Evolutionary conservation across 1,284 basidiomycete genomes (phyloP).

Genomic region (Sphaerobolus stellatus): DNA sequence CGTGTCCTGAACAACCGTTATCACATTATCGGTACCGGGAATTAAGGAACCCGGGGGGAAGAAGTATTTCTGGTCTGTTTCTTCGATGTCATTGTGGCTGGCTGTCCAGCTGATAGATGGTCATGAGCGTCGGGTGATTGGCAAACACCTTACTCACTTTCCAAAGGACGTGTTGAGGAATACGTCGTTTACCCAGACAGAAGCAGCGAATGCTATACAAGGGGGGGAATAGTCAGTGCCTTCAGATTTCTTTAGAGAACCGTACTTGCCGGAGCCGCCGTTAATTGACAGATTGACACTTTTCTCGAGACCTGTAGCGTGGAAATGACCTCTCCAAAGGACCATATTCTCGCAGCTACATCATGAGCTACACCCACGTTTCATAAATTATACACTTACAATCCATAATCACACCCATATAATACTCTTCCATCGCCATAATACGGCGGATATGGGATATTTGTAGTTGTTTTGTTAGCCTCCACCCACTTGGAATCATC

Average conservation of each 20-base stretch:
- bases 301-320: constrained; percentile 53
- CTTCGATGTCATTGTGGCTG: constrained; percentile 61
- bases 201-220: constrained; percentile 67
- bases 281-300: constrained; percentile 73
- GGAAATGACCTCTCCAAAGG: constrained; percentile 80
- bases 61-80: constrained; percentile 61
- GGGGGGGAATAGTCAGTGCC: not conserved
- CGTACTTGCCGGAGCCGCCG: constrained; percentile 65
- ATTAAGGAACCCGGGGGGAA: constrained; percentile 58
- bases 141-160: constrained; percentile 47
- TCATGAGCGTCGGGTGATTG: not conserved
- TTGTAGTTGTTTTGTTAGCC: constrained; percentile 69
- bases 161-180: constrained; percentile 73
- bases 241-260: no score
- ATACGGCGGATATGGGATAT: constrained; percentile 61
- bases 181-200: constrained; percentile 74
- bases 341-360: constrained; percentile 73
- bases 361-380: not conserved
- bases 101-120: not conserved
- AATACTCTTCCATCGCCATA: constrained; percentile 73
- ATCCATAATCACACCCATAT: constrained; percentile 78
- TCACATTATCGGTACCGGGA: constrained; percentile 61
- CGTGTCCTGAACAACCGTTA: constrained; percentile 79
- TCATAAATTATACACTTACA: constrained; percentile 47
- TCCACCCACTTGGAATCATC: constrained; percentile 61